phyloP scores from a whole-genome alignment of 2,329 filamentous ascomycete genomes.

The Trichoderma sp. region DNA sequence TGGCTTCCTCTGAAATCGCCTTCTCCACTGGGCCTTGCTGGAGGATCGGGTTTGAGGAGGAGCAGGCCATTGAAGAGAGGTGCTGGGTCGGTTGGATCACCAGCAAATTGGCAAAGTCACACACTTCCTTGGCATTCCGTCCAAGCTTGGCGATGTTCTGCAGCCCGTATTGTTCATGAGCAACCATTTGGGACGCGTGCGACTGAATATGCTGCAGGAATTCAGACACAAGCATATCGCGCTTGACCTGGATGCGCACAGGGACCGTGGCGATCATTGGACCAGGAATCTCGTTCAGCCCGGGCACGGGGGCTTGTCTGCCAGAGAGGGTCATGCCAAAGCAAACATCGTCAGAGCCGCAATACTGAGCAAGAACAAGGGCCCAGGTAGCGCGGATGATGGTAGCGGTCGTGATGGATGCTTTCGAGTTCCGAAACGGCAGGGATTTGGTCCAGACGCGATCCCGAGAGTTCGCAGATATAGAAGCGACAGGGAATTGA shows the following conservation, averaged over 20 bases:
- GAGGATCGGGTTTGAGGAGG: constrained; percentile 9
- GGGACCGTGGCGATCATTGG: constrained; percentile 25
- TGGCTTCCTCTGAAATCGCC: constrained; percentile 19
- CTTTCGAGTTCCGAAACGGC: constrained; percentile 1
- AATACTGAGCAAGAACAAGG: constrained; percentile 25
- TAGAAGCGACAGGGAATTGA: constrained; percentile 21
- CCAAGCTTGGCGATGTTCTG: constrained; percentile 35
- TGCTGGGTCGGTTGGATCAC: constrained; percentile 27
- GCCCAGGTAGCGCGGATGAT: constrained; percentile 25
- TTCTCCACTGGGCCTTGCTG: constrained; percentile 12
- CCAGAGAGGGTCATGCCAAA: constrained; percentile 27
- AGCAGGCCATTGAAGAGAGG: constrained; percentile 12
- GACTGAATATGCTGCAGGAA: constrained; percentile 33
- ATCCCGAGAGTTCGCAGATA: neutral
- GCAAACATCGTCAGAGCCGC: constrained; percentile 22
- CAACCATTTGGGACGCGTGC: constrained; percentile 33
- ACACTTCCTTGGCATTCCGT: constrained; percentile 27
- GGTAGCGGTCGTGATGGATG: constrained; percentile 21
- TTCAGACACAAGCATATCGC: neutral
- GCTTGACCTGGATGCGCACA: constrained; percentile 18
- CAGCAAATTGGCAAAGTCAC: constrained; percentile 27
- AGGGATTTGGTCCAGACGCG: constrained; percentile 15
- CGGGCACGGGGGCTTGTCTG: constrained; percentile 18
- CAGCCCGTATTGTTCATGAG: constrained; percentile 36
- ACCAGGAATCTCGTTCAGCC: constrained; percentile 10